Percentiles rank a stretch among this genome's conserved stretches.
These are phyloP conservation scores for Prunella vulgaris DNA, from an alignment of 257 asterid genomes.

Conservation along the genomic window DNA sequence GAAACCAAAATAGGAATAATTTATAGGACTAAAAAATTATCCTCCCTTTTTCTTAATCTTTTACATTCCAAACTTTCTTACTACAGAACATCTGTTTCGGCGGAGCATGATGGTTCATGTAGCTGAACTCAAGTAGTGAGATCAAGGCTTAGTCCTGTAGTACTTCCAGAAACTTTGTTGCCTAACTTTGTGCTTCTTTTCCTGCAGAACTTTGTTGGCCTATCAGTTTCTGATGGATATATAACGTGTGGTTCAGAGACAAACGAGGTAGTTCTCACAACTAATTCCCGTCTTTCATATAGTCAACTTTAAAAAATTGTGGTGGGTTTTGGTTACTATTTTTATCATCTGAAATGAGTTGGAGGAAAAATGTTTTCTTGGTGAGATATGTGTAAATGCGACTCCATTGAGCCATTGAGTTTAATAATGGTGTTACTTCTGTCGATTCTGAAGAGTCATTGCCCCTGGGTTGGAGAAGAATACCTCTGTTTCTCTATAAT, in stretches of 20 bases:
- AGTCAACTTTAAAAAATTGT: neutral
- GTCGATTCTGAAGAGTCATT: neutral
- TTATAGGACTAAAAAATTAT: no score
- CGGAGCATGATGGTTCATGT: neutral
- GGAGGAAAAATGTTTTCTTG: neutral
- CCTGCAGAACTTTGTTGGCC: conserved; percentile 93
- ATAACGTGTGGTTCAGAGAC: conserved; percentile 95
- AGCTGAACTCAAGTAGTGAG: neutral
- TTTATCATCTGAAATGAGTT: conserved; percentile 5
- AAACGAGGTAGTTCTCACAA: conserved; percentile 58
- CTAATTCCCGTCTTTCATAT: conserved; percentile 8
- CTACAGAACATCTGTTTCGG: neutral
- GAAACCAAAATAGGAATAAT: no score
- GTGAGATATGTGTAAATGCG: neutral
- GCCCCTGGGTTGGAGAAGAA: neutral
- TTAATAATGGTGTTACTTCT: neutral
- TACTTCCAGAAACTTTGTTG: neutral
- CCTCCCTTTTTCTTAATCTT: conserved; percentile 1
- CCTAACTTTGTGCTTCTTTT: conserved; percentile 28
- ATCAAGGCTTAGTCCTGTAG: neutral
- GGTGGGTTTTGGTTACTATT: neutral
- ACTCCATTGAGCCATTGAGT: neutral
- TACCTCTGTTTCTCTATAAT: no score
- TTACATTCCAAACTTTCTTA: neutral
- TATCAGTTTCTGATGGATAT: conserved; percentile 84